Evolutionary conservation across 257 asterid species (phyloP).

Genomic region (Plectranthus barbatus): DNA sequence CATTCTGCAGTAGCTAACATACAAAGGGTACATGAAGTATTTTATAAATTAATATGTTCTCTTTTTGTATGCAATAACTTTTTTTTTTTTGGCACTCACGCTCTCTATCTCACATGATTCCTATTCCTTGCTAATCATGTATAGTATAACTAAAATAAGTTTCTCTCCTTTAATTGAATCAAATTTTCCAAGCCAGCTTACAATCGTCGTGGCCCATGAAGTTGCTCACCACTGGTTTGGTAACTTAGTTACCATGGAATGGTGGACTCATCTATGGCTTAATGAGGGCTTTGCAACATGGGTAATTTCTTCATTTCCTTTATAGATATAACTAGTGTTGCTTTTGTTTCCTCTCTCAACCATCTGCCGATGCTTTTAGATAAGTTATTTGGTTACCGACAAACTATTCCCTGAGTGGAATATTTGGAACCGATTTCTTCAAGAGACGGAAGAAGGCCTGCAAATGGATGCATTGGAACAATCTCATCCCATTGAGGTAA

Average conservation of each 20-base stretch:
- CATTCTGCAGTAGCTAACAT: slow-evolving; percentile 31
- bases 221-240: slow-evolving; percentile 52
- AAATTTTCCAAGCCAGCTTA: slow-evolving; percentile 16
- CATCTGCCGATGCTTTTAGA: slow-evolving; percentile 14
- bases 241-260: slow-evolving; percentile 42
- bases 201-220: slow-evolving; percentile 42
- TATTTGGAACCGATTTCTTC: slow-evolving; percentile 37
- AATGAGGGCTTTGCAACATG: slow-evolving; percentile 47
- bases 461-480: slow-evolving; percentile 33
- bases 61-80: too few relatives aligned
- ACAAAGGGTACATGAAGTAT: slow-evolving; percentile 22
- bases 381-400: slow-evolving; percentile 33
- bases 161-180: too few relatives aligned
- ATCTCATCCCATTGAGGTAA: slow-evolving; percentile 44
- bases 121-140: background rate
- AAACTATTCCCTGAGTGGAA: slow-evolving; percentile 36
- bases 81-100: background rate
- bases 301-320: slow-evolving; percentile 12
- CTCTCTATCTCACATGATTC: background rate
- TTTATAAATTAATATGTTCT: background rate
- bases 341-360: background rate
- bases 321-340: background rate
- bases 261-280: slow-evolving; percentile 50
- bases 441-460: slow-evolving; percentile 20
- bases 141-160: background rate